A percentile compares a stretch with the other conserved stretches of the same genome.
Evolutionary conservation across 2,329 filamentous ascomycete genomes (phyloP).

Genomic region (Verticillium longisporum): DNA sequence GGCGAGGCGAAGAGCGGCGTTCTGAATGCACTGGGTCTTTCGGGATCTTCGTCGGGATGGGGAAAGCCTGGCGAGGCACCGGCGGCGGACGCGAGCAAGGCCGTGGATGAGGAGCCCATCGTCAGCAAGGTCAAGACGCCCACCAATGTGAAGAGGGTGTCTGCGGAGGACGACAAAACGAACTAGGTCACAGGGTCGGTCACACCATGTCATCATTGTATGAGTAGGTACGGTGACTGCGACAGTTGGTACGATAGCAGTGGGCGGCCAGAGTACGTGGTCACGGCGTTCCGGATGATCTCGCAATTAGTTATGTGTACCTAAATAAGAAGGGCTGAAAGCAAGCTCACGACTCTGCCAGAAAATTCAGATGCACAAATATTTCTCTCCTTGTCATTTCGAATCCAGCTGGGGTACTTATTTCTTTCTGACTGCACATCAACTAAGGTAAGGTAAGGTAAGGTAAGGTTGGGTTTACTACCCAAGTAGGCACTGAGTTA

Average conservation of each 20-base stretch:
- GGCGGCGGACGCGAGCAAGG: neutral
- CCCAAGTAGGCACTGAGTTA: too few relatives aligned
- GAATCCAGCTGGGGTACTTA: too few relatives aligned
- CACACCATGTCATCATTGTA: neutral
- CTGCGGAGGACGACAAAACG: neutral
- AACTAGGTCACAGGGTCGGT: constrained; percentile 1
- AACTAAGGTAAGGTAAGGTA: too few relatives aligned
- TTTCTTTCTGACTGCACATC: too few relatives aligned
- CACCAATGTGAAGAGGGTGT: constrained; percentile 11
- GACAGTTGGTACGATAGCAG: neutral
- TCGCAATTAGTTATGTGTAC: neutral
- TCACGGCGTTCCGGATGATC: neutral
- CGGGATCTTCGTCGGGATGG: constrained; percentile 3
- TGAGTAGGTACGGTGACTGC: neutral
- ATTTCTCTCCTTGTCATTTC: too few relatives aligned
- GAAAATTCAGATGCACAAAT: too few relatives aligned
- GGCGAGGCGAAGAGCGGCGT: neutral
- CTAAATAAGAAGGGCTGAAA: neutral
- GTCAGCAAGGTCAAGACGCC: constrained; percentile 8
- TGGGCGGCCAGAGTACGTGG: neutral
- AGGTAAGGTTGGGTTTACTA: too few relatives aligned
- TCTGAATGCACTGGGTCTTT: constrained; percentile 6
- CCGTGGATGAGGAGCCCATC: constrained; percentile 5
- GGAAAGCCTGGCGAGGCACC: constrained; percentile 9
- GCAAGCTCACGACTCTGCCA: neutral